Evolutionary conservation across 805 yeast genomes (phyloP), one percentile per base, ranked within the genome.

Genomic region (Hagleromyces aurorensis): DNA sequence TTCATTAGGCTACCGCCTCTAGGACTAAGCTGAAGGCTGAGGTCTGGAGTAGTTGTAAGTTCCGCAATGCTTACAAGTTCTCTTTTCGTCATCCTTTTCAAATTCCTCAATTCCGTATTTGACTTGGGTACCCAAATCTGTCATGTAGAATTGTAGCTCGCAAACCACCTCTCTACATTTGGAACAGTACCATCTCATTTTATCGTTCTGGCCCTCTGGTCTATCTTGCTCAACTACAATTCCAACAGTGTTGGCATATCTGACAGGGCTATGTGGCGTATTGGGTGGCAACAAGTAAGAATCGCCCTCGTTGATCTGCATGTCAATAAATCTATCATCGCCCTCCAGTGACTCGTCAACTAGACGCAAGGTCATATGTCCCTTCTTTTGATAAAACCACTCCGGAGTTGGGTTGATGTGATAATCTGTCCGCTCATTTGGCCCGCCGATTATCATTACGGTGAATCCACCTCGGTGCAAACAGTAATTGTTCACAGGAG

Each of bases 391-490:
- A 58, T 79, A 76, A 55, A 87, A 87, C 72, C 85, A 87, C 49
- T 87, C 96, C 1, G 96, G 96, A 0, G 96, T 87, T 46, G 84
- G 93, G 50, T 87, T 87, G 27, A 87, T 72, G 50, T 87, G 96
- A 52, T 84, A 87, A 52, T 87, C 96, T 0, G 94, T 86, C 34
- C 96, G 67, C 48, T 78, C 94, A 53, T 87, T 87, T 3, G 96
- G 96, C 0, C 96, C 96, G 10, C 96, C 96, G 2, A 87, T 94
- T 29, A 86, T 76, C 96, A 87, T 87, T 20, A 86, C 85, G 0
- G 96, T 86, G 53, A 81, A 82, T 0, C 96, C 96, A 4, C 93
- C 95, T 27, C 86, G 66, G 56, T 87, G 94, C 16, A 87, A 70
- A 49, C 96, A 85, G 59, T 61, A 87, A 52, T 87, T 87, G 56